Percentiles rank a stretch among this genome's conserved stretches.
phyloP scores from a whole-genome alignment of 805 yeast species.

The Pichia gijzeniarum region DNA sequence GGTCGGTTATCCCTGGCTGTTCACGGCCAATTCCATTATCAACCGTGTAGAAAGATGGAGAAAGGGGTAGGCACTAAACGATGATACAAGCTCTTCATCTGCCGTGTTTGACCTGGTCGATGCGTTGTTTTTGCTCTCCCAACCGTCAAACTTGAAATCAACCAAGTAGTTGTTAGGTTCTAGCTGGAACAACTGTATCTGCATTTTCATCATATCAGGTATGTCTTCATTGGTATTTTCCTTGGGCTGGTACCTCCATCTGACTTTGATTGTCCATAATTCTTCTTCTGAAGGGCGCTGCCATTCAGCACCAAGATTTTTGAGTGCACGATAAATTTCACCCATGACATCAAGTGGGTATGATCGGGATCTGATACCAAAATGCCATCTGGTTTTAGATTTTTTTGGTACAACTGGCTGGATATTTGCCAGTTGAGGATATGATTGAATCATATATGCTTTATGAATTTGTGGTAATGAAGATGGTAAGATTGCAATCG shows the following conservation, averaged over 20 bases:
- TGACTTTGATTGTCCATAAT: constrained; percentile 89
- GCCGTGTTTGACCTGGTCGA: constrained; percentile 26
- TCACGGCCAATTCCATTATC: constrained; percentile 95
- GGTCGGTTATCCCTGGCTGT: constrained; percentile 55
- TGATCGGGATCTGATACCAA: constrained; percentile 92
- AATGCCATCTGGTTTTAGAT: constrained; percentile 96
- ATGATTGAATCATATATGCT: constrained; percentile 67
- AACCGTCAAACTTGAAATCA: constrained; percentile 96
- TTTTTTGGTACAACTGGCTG: constrained; percentile 60
- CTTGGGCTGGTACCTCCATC: constrained; percentile 72
- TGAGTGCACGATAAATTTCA: constrained; percentile 89
- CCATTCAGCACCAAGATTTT: constrained; percentile 96
- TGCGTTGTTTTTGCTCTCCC: constrained; percentile 55
- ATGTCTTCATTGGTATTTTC: constrained; percentile 26
- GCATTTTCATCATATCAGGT: constrained; percentile 91
- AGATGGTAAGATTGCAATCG: constrained; percentile 89
- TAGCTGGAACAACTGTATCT: constrained; percentile 88
- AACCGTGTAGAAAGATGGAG: constrained; percentile 85
- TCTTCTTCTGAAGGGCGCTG: constrained; percentile 92
- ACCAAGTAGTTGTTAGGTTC: constrained; percentile 95
- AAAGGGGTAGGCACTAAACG: constrained; percentile 95
- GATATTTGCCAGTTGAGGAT: constrained; percentile 29
- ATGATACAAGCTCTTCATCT: constrained; percentile 67
- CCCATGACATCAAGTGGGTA: constrained; percentile 99
- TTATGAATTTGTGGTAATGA: constrained; percentile 92